Base-by-base conservation (phyloP, 2,329 filamentous ascomycete genomes). In the Colletotrichum sublineola region DNA sequence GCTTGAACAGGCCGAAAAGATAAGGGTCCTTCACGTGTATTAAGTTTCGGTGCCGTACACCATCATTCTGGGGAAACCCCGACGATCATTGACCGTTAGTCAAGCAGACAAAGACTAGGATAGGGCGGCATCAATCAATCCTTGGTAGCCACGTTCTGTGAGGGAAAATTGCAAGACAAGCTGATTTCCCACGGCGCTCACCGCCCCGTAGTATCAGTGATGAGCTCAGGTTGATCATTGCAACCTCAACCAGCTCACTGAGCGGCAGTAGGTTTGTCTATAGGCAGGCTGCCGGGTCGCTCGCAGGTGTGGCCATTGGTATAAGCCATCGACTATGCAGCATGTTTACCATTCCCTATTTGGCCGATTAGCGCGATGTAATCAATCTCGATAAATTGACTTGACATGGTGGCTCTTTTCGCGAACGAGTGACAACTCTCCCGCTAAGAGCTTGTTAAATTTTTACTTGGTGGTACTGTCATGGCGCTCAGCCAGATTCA, bases 401-500 rank as follows among this genome's bases (percentile, higher is more conserved):
- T 24, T 24, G 24, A 24, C 24, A 24, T 24, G 24, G 24, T 24
- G 24, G 1, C 24, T 24, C 24, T 24, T 24, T 24, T 24, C 24
- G 24, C 24, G 24, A 24, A 24, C 8, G 24, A 33, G 38, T 29
- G 24, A 56, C 14, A 33, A 44, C 36, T 11, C 36, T 20, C 38
- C 38, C 40, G 40, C 18, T 29, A n/a, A 42, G 24, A 38, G 12
- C 33, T 44, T 36, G n/a, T 33, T 31, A 52, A 15, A 24, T 24
- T 24, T 24, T 20, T 65, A 36, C 33, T 20, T 11, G 38, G 24
- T 33, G 61, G 24, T 44, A 36, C 61, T 44, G 52, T 52, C 67
- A 58, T 14, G 46, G 9, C 24, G 31, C 44, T 52, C 55, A 36
- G 44, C n/a, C 38, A 38, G 42, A 40, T 18, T 62, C 68, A 50